Percentiles rank a stretch among this genome's conserved stretches.
Evolutionary conservation across 1,284 basidiomycete genomes (phyloP).

Genomic region (Boletus albobrunnescens): DNA sequence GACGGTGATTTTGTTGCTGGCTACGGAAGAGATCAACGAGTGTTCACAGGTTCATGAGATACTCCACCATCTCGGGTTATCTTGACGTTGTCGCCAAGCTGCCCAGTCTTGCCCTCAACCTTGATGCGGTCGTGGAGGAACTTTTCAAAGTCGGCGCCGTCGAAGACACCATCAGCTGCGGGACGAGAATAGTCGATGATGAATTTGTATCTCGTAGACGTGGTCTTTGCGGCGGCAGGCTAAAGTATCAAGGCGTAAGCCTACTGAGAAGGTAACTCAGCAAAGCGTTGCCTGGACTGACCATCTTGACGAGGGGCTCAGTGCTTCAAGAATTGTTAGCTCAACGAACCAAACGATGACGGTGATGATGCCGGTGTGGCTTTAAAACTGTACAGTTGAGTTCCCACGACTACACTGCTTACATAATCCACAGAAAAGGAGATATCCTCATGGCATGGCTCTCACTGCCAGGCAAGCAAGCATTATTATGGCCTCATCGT

Average conservation of each 20-base stretch:
- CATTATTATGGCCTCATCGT: constrained; percentile 35
- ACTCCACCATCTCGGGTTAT: constrained; percentile 76
- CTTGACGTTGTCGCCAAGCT: constrained; percentile 83
- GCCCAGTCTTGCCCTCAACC: constrained; percentile 77
- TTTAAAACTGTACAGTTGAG: constrained; percentile 41
- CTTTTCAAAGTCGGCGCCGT: constrained; percentile 88
- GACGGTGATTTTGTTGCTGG: constrained; percentile 76
- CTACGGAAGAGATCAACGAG: constrained; percentile 31
- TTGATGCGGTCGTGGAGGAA: constrained; percentile 94
- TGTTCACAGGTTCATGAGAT: background rate
- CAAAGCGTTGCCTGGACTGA: constrained; percentile 75
- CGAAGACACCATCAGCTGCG: constrained; percentile 86
- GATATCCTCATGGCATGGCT: constrained; percentile 1
- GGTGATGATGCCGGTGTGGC: constrained; percentile 1
- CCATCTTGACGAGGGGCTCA: constrained; percentile 49
- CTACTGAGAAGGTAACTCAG: constrained; percentile 91
- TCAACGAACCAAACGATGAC: background rate
- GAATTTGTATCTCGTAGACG: constrained; percentile 82
- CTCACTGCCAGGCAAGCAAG: background rate
- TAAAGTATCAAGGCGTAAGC: constrained; percentile 57
- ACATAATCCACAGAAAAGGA: constrained; percentile 19
- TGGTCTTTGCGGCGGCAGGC: constrained; percentile 66
- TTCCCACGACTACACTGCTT: constrained; percentile 19
- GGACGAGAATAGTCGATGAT: constrained; percentile 93
- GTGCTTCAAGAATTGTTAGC: background rate